Base-by-base conservation (phyloP, 176 grass and related monocot genomes). In the Hordeum marinum region DNA sequence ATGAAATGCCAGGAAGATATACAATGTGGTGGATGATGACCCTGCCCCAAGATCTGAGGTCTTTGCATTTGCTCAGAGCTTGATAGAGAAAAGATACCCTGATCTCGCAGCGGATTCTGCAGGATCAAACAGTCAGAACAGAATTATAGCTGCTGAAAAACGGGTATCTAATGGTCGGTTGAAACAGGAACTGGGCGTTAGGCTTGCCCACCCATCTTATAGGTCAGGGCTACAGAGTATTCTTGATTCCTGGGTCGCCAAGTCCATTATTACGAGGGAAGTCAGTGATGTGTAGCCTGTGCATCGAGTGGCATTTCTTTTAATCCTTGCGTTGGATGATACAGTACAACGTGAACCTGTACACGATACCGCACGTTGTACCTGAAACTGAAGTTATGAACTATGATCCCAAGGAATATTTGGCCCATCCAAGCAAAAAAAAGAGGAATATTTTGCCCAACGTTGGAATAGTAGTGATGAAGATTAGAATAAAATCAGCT, bases 21-120 rank as follows among this genome's bases (percentile, higher is more conserved):
- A 93, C 83, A 98, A 98, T 75, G 85, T 98, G 18, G 91, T 95
- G 31, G 96, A 98, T 90, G 93, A 98, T 70, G 87, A 98, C 27
- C 89, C 96, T 31, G 90, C 96, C 12, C 81, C 93, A 7, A 88
- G 96, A 88, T 31, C 83, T 52, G 85, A 98, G 71, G 93, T 95
- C 77, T 98, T 98, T 78, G 77, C 87, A 21, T 98, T 92, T 87
- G 96, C 91, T 26, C 63, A 26, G 82, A 90, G 72, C 29, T 86
- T 98, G 78, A 87, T 95, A 60, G 77, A 88, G 66, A 76, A 59
- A 55, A 93, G 35, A 63, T 89, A 88, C 64, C 91, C 93, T 76
- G 77, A 88, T 48, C n/a, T 87, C n/a, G 63, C 54, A 39, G 43
- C 8, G 14, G 46, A 95, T 40, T 75, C 84, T 37, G 25, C 55